These are phyloP conservation scores for Calamus simplicifolius DNA, from an alignment of 176 grass and related monocot species.

Conservation along the genomic window DNA sequence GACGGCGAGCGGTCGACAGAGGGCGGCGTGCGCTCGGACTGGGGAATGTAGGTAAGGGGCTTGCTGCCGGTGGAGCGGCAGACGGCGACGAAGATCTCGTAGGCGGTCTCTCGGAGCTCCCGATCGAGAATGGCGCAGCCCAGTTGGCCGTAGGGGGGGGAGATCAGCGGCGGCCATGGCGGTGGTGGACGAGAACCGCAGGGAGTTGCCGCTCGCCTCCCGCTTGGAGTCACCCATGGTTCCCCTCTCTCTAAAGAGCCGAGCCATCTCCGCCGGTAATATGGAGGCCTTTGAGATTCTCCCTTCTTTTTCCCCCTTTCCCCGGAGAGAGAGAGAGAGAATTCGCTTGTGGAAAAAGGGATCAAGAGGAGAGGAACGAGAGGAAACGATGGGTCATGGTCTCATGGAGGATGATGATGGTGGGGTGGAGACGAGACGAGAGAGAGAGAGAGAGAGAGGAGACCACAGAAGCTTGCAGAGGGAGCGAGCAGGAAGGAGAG, in stretches of 20 bases:
- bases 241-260: constrained; percentile 43
- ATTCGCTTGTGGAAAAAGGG: too few relatives aligned
- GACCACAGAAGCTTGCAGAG: too few relatives aligned
- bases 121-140: constrained; percentile 34
- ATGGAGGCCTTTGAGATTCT: background rate
- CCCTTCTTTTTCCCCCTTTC: background rate
- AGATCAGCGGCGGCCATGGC: constrained; percentile 17
- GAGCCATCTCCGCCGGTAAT: constrained; percentile 33
- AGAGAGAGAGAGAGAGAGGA: too few relatives aligned
- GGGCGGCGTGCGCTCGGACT: constrained; percentile 23
- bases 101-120: constrained; percentile 69
- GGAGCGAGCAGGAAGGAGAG: too few relatives aligned
- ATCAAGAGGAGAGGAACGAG: too few relatives aligned
- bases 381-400: too few relatives aligned
- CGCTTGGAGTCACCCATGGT: constrained; percentile 38
- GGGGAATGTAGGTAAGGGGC: constrained; percentile 88
- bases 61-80: constrained; percentile 70
- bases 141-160: constrained; percentile 56
- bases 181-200: constrained; percentile 14
- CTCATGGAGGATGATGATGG: too few relatives aligned
- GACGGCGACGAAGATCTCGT: constrained; percentile 82
- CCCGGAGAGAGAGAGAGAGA: background rate
- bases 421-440: too few relatives aligned
- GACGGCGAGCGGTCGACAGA: constrained; percentile 21
- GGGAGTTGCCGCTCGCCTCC: background rate